A percentile compares a stretch with the other conserved stretches of the same genome.
Conservation (phyloP, 2,329 filamentous ascomycete genomes). For the Phyllosticta citribraziliensis region DNA sequence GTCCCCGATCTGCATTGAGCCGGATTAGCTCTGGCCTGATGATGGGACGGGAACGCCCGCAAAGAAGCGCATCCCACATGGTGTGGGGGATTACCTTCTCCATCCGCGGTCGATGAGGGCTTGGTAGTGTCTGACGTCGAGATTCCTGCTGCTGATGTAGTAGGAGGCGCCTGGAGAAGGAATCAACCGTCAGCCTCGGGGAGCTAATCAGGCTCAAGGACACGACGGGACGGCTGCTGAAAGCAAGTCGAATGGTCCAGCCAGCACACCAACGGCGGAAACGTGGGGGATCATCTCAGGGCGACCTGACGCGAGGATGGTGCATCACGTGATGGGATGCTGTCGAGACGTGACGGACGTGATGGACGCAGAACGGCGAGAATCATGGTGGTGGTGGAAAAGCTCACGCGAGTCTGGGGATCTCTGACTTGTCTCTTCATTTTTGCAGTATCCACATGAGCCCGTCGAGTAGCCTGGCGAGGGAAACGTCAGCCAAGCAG, state of each 20-base stretch:
- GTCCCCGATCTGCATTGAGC: constrained; percentile 36
- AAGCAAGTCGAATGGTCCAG: neutral
- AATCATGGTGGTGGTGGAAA: neutral
- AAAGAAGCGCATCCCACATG: constrained; percentile 2
- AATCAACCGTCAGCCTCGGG: neutral
- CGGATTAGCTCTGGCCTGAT: neutral
- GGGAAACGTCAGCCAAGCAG: constrained; percentile 2
- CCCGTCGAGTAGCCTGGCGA: constrained; percentile 37
- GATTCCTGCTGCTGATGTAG: constrained; percentile 52
- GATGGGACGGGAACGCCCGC: neutral
- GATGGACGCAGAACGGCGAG: neutral
- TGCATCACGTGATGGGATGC: constrained; percentile 8
- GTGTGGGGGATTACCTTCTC: constrained; percentile 51
- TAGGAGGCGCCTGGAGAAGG: constrained; percentile 56
- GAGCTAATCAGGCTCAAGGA: neutral
- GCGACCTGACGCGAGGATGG: neutral
- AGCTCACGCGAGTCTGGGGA: constrained; percentile 37
- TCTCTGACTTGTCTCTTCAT: constrained; percentile 35
- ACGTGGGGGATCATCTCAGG: neutral
- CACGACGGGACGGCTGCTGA: neutral
- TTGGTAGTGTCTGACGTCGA: constrained; percentile 62
- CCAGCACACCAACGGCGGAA: neutral
- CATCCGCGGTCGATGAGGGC: constrained; percentile 63
- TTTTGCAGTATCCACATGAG: constrained; percentile 43
- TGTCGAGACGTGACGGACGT: neutral